A percentile compares a stretch with the other conserved stretches of the same genome.
Evolutionary conservation across 1,284 basidiomycete genomes (phyloP).

Genomic region (Cryptococcus neoformans): DNA sequence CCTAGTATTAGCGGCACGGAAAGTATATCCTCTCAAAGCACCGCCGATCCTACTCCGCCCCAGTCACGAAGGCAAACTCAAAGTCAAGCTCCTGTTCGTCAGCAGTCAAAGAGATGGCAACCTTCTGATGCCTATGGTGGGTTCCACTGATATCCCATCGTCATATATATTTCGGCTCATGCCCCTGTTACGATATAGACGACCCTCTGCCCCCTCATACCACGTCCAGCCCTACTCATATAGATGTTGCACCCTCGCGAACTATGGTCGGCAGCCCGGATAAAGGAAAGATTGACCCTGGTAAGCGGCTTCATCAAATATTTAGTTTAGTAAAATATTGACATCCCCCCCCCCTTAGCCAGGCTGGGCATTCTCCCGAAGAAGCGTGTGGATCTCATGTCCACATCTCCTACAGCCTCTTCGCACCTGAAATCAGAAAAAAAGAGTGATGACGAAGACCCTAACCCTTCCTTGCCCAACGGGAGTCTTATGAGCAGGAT

Average conservation of each 20-base stretch:
- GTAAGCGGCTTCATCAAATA: slow-evolving; percentile 19
- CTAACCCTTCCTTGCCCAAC: slow-evolving; percentile 34
- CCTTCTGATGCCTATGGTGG: slow-evolving; percentile 44
- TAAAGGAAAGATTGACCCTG: slow-evolving; percentile 47
- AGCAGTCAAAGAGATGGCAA: slow-evolving; percentile 36
- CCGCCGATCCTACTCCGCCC: slow-evolving; percentile 17
- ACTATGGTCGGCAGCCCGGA: slow-evolving; percentile 20
- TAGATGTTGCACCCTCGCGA: neutral
- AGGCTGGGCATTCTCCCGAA: slow-evolving; percentile 50
- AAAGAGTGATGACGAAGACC: slow-evolving; percentile 20
- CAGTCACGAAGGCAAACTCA: neutral
- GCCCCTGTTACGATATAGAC: slow-evolving; percentile 8
- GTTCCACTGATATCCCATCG: slow-evolving; percentile 7
- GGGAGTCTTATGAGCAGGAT: slow-evolving; percentile 34
- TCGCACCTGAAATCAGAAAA: slow-evolving; percentile 15
- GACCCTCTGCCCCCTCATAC: slow-evolving; percentile 24
- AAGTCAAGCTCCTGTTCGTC: slow-evolving; percentile 12
- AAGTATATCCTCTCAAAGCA: slow-evolving; percentile 29
- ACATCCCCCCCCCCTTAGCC: slow-evolving; percentile 15
- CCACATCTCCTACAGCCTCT: slow-evolving; percentile 24
- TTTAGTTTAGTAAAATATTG: neutral
- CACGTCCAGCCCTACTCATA: slow-evolving; percentile 1
- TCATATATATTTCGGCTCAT: neutral
- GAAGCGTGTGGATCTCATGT: slow-evolving; percentile 46
- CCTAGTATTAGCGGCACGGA: slow-evolving; percentile 16